Evolutionary conservation across 441 rosid species (phyloP).

Genomic region (Euphorbia corollata): DNA sequence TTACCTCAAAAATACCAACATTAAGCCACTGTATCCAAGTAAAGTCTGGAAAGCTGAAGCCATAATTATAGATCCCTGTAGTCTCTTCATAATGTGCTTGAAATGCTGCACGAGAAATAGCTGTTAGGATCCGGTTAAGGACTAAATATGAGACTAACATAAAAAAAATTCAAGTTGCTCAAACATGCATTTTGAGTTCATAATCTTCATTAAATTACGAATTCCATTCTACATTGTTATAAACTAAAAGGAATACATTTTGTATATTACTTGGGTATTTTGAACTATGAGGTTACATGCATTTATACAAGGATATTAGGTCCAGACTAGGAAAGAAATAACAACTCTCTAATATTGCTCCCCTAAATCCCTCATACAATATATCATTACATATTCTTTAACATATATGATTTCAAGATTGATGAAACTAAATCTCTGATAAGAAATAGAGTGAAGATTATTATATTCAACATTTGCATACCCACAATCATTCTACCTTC

Average conservation of each 20-base stretch:
- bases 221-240: not conserved
- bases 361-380: too few relatives aligned
- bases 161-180: conserved; percentile 2
- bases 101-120: conserved; percentile 51
- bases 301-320: too few relatives aligned
- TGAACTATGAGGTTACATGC: too few relatives aligned
- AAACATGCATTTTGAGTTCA: not conserved
- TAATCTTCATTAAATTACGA: not conserved
- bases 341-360: too few relatives aligned
- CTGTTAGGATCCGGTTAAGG: not conserved
- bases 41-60: conserved; percentile 78
- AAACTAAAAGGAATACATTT: too few relatives aligned
- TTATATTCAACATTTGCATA: not conserved
- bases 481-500: not conserved
- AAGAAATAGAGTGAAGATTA: not conserved
- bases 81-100: conserved; percentile 89
- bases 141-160: not conserved
- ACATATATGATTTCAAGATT: too few relatives aligned
- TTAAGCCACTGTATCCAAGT: conserved; percentile 87
- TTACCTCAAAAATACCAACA: conserved; percentile 75
- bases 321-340: too few relatives aligned
- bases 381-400: too few relatives aligned
- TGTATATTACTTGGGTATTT: too few relatives aligned
- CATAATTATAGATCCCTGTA: conserved; percentile 79
- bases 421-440: not conserved